These are phyloP conservation scores for Pyrenopolyporus hunteri DNA, from an alignment of 495 filamentous ascomycete species.

Conservation along the genomic window DNA sequence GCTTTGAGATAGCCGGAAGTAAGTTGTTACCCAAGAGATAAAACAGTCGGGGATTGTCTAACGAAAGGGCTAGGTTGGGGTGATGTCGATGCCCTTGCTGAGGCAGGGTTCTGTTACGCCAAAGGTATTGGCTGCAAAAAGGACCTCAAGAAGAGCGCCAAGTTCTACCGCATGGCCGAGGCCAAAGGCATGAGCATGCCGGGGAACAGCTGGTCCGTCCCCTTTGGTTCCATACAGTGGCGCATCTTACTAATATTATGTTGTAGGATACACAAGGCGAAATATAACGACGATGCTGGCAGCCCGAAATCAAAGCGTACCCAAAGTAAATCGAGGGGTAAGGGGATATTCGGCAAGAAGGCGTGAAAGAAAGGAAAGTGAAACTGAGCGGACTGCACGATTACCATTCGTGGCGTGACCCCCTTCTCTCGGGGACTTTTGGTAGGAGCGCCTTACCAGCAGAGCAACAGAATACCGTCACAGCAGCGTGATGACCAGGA, in stretches of 20 bases:
- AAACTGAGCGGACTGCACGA: background rate
- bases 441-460: conserved; percentile 20
- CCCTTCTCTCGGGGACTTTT: conserved; percentile 26
- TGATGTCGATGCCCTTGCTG: conserved; percentile 90
- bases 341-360: conserved; percentile 52
- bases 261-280: conserved; percentile 88
- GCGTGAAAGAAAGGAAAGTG: conserved; percentile 2
- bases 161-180: conserved; percentile 88
- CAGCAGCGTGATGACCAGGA: conserved; percentile 17
- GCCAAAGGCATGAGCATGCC: conserved; percentile 95
- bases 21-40: conserved; percentile 43
- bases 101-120: conserved; percentile 87
- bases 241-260: conserved; percentile 5
- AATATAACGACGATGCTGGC: conserved; percentile 72
- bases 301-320: conserved; percentile 44
- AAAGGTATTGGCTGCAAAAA: conserved; percentile 90
- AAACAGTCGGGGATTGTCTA: conserved; percentile 17
- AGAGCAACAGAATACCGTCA: conserved; percentile 22
- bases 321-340: conserved; percentile 53
- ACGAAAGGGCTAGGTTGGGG: conserved; percentile 70
- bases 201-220: conserved; percentile 86
- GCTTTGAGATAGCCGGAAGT: conserved; percentile 95
- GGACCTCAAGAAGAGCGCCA: conserved; percentile 91
- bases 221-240: conserved; percentile 8
- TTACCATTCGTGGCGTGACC: conserved; percentile 14